phyloP scores from a whole-genome alignment of 345 rosid species.

The Lumnitzera racemosa region DNA sequence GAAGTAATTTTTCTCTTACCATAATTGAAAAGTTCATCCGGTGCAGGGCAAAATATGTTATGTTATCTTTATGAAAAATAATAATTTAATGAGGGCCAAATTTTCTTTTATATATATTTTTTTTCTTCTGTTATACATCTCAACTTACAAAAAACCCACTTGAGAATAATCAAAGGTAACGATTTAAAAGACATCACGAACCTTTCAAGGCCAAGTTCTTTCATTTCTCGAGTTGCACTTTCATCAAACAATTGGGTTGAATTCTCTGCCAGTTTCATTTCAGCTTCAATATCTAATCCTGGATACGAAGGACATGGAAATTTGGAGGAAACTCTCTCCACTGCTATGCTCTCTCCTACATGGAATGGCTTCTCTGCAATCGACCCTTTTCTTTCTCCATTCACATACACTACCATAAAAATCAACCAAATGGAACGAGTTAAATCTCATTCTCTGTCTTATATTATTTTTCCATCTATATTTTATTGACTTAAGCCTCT shows the following conservation, averaged over 20 bases:
- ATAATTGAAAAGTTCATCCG: no score
- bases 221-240: constrained; percentile 19
- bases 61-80: no score
- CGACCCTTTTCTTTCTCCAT: constrained; percentile 5
- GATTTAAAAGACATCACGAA: background rate
- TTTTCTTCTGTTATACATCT: no score
- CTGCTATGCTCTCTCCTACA: constrained; percentile 5
- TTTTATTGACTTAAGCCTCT: no score
- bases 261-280: constrained; percentile 27
- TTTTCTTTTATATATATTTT: no score
- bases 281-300: constrained; percentile 16
- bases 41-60: no score
- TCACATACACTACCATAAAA: constrained; percentile 3
- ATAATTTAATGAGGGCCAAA: no score
- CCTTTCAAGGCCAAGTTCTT: constrained; percentile 32
- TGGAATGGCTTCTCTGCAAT: constrained; percentile 9
- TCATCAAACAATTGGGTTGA: constrained; percentile 10
- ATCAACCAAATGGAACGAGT: background rate
- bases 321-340: background rate
- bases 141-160: no score
- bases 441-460: no score
- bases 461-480: no score
- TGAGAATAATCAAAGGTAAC: background rate
- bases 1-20: no score
- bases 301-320: background rate